Evolutionary conservation across 352 stramenopile species (phyloP), one percentile per base, ranked within the genome.

Genomic region (Phytopythium helicoides): DNA sequence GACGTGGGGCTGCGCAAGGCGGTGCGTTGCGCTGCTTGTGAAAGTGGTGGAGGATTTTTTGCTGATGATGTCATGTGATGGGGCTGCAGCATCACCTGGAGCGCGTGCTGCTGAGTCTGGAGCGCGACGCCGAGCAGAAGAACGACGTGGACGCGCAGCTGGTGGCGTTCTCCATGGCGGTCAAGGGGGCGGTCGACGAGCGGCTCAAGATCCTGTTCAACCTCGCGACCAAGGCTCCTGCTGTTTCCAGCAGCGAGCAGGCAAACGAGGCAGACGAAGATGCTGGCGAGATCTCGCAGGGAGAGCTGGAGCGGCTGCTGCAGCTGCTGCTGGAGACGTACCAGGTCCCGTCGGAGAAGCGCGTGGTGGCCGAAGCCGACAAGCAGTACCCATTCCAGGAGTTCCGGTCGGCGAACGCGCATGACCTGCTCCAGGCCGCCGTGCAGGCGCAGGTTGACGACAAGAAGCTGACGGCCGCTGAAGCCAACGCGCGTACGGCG

Each of bases 301-400:
- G 67, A 18, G 66, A 91, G 57, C 47, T 91, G 8, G 73, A 91
- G 58, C 71, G 77, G 6, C 47, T 89, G 26, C 34, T 91, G 39
- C 76, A 85, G 22, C 42, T 91, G 47, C 56, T 94, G 38, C 58
- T 92, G 21, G 54, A 81, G 56, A 94, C 84, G 53, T 91, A 87
- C 54, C 84, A 94, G 61, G 75, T 94, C 45, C 84, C 84, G 47
- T 91, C 84, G 2, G 84, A 94, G 59, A 94, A 94, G 58, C 84
- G 84, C 34, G 81, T 94, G 48, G 53, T 92, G 15, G 62, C 78
- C 11, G 48, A 87, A 18, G 54, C 71, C 3, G 81, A 85, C n/a
- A 77, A 69, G 45, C 86, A 87, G 64, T 90, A 81, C 47, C 81
- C 81, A 36, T 82, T 89, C 66, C 81, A 94, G 55, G 62, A 87